Base-by-base conservation (phyloP, 2,329 filamentous ascomycete genomes). In the Verticillium nonalfalfae region DNA sequence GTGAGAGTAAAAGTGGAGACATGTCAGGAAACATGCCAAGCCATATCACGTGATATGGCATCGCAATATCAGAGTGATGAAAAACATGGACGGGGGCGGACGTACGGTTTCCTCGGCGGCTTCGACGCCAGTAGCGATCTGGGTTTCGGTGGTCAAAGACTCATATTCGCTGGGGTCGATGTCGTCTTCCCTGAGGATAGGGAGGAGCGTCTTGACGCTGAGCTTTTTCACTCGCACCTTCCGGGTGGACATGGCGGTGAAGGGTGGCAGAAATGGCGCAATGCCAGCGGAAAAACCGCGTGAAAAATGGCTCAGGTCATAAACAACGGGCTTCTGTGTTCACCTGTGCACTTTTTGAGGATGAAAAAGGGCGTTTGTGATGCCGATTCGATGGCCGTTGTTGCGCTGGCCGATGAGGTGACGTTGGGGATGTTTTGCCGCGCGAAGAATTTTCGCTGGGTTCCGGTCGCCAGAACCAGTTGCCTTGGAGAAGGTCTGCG, bases 81-180 rank as follows among this genome's bases (percentile, higher is more conserved):
- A 63, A 57, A 65, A 66, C 66, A 68, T 66, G 67, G 26, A 63
- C 68, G 70, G 67, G 9, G 61, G 26, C 26, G 61, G 68, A 91
- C 93, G 87, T 78, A 97, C 95, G 80, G 94, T 94, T 86, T 98
- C 93, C 79, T 99, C 95, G 67, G 88, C 91, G 75, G 96, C 93
- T 78, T 99, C 95, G 70, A 99, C 95, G 77, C 95, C 95, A 68
- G 93, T 97, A 74, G 95, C 93, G 74, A 97, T 92, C 89, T 91
- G 79, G 83, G 87, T 81, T 85, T 91, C 84, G 74, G 90, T 89
- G 69, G 90, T 90, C 74, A 94, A 88, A 70, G 90, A 86, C 78
- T 96, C 91, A 76, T 97, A 96, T 77, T 93, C 86, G 71, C 83
- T 85, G 72, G 89, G 83, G 73, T 97, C 93, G 78, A 98, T 90